Percentiles rank a stretch among this genome's conserved stretches.
phyloP scores from a whole-genome alignment of 1,284 basidiomycete genomes.

The Cutaneotrichosporon spelunceum region DNA sequence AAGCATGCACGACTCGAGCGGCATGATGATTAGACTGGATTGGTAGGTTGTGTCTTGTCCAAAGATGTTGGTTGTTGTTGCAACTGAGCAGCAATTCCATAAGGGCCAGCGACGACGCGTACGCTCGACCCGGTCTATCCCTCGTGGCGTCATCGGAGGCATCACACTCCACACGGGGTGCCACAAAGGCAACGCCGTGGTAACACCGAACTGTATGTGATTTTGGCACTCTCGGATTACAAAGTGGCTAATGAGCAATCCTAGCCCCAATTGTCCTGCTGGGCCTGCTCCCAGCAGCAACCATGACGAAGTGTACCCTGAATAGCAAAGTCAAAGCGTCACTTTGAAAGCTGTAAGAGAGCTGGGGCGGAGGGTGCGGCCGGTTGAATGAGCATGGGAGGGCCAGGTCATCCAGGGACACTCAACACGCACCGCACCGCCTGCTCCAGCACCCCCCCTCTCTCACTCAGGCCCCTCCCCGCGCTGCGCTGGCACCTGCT shows the following conservation, averaged over 20 bases:
- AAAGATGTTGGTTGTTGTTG: constrained; percentile 9
- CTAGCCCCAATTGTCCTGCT: too few species aligned
- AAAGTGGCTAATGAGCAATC: too few species aligned
- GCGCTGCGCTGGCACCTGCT: not conserved
- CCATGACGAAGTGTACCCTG: not conserved
- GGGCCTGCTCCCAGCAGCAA: too few species aligned
- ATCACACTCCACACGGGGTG: not conserved
- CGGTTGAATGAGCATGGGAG: too few species aligned
- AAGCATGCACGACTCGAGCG: constrained; percentile 89
- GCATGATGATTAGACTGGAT: constrained; percentile 60
- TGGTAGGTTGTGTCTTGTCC: not conserved
- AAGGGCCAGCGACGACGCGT: constrained; percentile 10
- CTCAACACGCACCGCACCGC: not conserved
- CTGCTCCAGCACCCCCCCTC: too few species aligned
- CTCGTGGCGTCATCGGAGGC: constrained; percentile 1
- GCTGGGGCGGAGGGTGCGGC: not conserved
- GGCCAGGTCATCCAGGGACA: not conserved
- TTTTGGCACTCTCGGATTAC: too few species aligned
- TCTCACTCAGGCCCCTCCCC: not conserved
- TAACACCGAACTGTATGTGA: not conserved
- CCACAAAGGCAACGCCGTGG: not conserved
- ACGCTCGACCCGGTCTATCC: not conserved
- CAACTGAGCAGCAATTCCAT: not conserved
- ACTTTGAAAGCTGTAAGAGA: not conserved
- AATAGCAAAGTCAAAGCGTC: not conserved